These are phyloP conservation scores for Rhamnella rubrinervis DNA, from an alignment of 331 rosid species.

Conservation along the genomic window DNA sequence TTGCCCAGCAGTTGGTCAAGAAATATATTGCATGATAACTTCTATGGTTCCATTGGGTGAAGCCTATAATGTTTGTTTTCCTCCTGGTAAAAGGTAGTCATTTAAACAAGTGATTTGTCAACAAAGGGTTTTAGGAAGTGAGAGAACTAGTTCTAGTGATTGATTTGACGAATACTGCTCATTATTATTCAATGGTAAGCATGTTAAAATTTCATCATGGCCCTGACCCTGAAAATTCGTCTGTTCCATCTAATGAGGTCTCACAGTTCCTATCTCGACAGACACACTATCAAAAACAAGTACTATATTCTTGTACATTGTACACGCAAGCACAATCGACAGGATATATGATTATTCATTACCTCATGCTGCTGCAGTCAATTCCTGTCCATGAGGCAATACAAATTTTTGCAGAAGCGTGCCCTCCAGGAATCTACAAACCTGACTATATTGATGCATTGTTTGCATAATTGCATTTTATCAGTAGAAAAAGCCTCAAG, in stretches of 20 bases:
- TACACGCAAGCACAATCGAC: conserved; percentile 98
- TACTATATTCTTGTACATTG: conserved; percentile 84
- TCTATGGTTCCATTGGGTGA: conserved; percentile 94
- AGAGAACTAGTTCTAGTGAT: conserved; percentile 84
- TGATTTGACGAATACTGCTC: conserved; percentile 84
- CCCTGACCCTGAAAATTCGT: conserved; percentile 79
- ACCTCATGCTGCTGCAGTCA: conserved; percentile 66
- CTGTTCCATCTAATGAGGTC: conserved; percentile 85
- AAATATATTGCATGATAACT: conserved; percentile 73
- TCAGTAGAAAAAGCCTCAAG: conserved; percentile 79
- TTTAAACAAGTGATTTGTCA: conserved; percentile 92
- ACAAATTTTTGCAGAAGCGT: conserved; percentile 64
- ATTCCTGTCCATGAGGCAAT: conserved; percentile 77
- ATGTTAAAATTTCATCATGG: conserved; percentile 84
- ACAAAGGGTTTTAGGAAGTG: conserved; percentile 81
- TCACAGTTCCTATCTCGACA: conserved; percentile 72
- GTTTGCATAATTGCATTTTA: conserved; percentile 65
- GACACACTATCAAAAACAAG: conserved; percentile 59
- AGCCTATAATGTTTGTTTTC: conserved; percentile 61
- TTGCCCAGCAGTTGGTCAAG: conserved; percentile 78
- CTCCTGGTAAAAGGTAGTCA: conserved; percentile 94
- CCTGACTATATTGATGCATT: conserved; percentile 82
- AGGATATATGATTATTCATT: conserved; percentile 87
- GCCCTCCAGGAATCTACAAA: conserved; percentile 96
- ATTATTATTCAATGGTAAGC: conserved; percentile 75